Conservation (phyloP, 2,329 filamentous ascomycete species). For the Mollisia scopiformis region DNA sequence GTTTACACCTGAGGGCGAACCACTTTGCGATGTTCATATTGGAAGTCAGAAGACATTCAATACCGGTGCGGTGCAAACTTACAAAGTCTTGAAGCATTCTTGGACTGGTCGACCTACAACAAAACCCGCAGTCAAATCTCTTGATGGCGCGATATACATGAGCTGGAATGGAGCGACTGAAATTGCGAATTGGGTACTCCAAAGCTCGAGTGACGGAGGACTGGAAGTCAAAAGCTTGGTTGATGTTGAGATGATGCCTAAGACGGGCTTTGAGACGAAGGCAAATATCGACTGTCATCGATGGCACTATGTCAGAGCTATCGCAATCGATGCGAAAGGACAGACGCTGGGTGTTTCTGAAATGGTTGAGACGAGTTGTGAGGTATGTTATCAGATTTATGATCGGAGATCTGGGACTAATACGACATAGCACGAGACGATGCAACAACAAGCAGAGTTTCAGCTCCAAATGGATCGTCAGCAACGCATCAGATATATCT, state of each 20-base stretch:
- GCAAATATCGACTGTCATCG: not conserved
- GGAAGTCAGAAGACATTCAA: no score
- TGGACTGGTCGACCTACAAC: not conserved
- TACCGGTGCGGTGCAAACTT: not conserved
- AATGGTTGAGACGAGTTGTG: not conserved
- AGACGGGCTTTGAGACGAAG: not conserved
- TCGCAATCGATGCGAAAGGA: not conserved
- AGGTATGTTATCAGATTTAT: no score
- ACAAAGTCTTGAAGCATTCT: conserved; percentile 2
- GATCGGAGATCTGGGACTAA: no score
- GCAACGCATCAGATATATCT: not conserved
- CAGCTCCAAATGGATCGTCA: not conserved
- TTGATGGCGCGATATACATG: not conserved
- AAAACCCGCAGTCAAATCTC: not conserved
- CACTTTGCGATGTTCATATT: not conserved
- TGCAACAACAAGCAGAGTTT: not conserved
- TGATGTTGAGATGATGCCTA: not conserved
- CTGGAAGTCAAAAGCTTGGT: no score
- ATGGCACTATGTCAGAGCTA: not conserved
- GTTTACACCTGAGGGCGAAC: not conserved
- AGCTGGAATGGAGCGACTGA: conserved; percentile 6
- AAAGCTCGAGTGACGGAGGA: not conserved
- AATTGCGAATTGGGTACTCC: not conserved
- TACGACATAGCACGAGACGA: no score
- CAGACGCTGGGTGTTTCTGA: not conserved